These are phyloP conservation scores for Hyaloperonospora brassicae DNA, from an alignment of 352 stramenopile species.

Conservation along the genomic window DNA sequence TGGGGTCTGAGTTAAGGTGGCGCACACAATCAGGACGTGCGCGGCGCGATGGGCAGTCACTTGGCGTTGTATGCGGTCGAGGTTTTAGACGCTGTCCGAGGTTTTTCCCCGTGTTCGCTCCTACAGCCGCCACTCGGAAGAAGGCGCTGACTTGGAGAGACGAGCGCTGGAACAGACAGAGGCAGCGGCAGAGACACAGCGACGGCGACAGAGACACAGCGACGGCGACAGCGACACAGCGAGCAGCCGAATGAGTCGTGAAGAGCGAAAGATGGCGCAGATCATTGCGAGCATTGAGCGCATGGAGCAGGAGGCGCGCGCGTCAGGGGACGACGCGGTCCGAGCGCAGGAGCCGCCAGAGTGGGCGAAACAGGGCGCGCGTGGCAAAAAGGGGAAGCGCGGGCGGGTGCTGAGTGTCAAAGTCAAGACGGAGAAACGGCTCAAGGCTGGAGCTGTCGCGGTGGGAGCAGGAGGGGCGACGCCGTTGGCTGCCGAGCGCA, in stretches of 20 bases:
- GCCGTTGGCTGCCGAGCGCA: conserved; percentile 17
- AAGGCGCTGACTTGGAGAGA: conserved; percentile 18
- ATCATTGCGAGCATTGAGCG: conserved; percentile 74
- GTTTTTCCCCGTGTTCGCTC: conserved; percentile 18
- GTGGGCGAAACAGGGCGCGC: conserved; percentile 15
- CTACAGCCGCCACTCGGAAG: conserved; percentile 19
- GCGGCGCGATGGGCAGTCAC: conserved; percentile 10
- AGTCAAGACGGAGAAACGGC: conserved; percentile 29
- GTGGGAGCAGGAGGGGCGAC: conserved; percentile 9
- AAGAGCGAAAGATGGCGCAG: conserved; percentile 74
- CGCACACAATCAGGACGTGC: conserved; percentile 10
- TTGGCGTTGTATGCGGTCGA: conserved; percentile 11
- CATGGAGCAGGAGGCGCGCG: conserved; percentile 53
- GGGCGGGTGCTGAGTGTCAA: conserved; percentile 20
- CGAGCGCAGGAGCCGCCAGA: conserved; percentile 18
- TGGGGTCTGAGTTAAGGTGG: conserved; percentile 15
- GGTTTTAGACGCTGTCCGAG: conserved; percentile 17
- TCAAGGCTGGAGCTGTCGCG: conserved; percentile 30
- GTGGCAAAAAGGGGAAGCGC: conserved; percentile 31
- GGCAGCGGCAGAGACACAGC: conserved; percentile 11
- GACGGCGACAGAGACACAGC: neutral
- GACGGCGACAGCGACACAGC: neutral
- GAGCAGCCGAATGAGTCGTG: conserved; percentile 47
- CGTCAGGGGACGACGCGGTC: conserved; percentile 12
- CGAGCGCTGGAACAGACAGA: conserved; percentile 1